Conservation (phyloP, 768 basidiomycete species). For the Austroboletus eburneus region DNA sequence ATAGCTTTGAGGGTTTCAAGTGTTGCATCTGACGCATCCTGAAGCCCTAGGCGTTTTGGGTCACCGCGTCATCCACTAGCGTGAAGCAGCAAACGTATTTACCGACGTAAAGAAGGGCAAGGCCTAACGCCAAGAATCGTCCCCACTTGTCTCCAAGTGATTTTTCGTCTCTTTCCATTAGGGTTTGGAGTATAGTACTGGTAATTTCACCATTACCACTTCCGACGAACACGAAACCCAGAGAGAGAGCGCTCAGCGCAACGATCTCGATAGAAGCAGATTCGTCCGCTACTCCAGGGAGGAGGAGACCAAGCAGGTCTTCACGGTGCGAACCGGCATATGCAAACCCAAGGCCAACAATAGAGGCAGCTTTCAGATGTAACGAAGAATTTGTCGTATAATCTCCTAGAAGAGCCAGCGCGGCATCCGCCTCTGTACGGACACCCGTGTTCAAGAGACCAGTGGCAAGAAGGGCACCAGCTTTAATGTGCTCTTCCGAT, state of each 20-base stretch:
- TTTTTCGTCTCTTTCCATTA: conserved; percentile 80
- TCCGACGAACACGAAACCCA: conserved; percentile 95
- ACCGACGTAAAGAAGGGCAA: conserved; percentile 92
- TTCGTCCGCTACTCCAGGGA: conserved; percentile 82
- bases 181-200: conserved; percentile 79
- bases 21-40: conserved; percentile 91
- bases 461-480: conserved; percentile 91
- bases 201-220: conserved; percentile 93
- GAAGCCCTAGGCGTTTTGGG: conserved; percentile 55
- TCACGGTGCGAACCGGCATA: conserved; percentile 92
- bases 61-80: conserved; percentile 6
- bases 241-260: conserved; percentile 77
- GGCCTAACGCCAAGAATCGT: conserved; percentile 81
- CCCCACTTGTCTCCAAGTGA: conserved; percentile 92
- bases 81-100: conserved; percentile 15
- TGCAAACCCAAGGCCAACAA: conserved; percentile 90
- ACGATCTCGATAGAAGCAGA: conserved; percentile 83
- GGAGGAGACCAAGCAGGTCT: conserved; percentile 72
- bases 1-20: conserved; percentile 92
- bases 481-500: conserved; percentile 95
- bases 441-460: conserved; percentile 89
- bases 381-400: conserved; percentile 86
- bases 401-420: conserved; percentile 84
- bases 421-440: conserved; percentile 89
- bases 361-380: conserved; percentile 79